Percentiles rank a stretch among this genome's conserved stretches.
phyloP scores from a whole-genome alignment of 805 yeast species.

The Suhomyces canberraensis region DNA sequence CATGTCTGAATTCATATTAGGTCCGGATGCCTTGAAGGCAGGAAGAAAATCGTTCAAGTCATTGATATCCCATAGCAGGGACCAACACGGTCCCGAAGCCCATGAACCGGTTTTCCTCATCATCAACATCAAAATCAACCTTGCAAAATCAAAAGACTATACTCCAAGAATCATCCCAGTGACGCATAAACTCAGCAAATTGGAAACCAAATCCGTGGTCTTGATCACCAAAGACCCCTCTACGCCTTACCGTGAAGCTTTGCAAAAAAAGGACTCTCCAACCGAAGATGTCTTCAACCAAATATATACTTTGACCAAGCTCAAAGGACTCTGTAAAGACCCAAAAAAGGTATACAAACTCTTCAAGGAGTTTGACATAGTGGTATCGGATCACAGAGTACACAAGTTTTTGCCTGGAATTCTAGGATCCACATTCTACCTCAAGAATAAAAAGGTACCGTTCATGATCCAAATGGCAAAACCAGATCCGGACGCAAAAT shows the following conservation, averaged over 20 bases:
- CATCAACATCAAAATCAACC: slow-evolving; percentile 46
- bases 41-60: slow-evolving; percentile 13
- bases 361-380: slow-evolving; percentile 60
- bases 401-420: slow-evolving; percentile 57
- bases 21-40: slow-evolving; percentile 12
- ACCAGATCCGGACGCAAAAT: slow-evolving; percentile 34
- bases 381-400: slow-evolving; percentile 68
- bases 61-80: slow-evolving; percentile 14
- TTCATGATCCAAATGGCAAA: slow-evolving; percentile 59
- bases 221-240: slow-evolving; percentile 76
- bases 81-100: slow-evolving; percentile 16
- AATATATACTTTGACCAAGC: slow-evolving; percentile 56
- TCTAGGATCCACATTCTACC: slow-evolving; percentile 59
- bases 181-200: slow-evolving; percentile 46
- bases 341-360: slow-evolving; percentile 46
- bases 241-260: slow-evolving; percentile 47
- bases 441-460: slow-evolving; percentile 64
- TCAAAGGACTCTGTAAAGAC: slow-evolving; percentile 45
- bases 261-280: slow-evolving; percentile 47
- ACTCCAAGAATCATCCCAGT: slow-evolving; percentile 61
- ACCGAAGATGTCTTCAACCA: slow-evolving; percentile 63
- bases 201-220: slow-evolving; percentile 50
- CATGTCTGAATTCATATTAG: slow-evolving; percentile 14
- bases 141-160: slow-evolving; percentile 44
- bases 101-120: slow-evolving; percentile 39